Evolutionary conservation across 2,329 filamentous ascomycete species (phyloP).

Genomic region (Pseudocercospora musae): DNA sequence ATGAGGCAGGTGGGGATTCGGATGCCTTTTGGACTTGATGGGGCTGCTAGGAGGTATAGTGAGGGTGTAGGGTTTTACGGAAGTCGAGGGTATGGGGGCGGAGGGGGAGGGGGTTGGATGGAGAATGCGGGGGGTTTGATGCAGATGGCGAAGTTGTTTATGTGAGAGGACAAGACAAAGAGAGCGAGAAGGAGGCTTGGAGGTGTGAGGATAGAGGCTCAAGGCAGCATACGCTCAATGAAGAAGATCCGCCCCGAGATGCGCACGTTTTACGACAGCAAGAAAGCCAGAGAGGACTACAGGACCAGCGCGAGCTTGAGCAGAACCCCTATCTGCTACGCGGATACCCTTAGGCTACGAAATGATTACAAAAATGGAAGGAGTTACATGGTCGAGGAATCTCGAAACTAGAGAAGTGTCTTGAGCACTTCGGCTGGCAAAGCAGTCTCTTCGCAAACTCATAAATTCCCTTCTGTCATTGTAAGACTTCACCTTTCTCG

Average conservation of each 20-base stretch:
- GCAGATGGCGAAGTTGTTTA: constrained; percentile 51
- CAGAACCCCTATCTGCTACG: constrained; percentile 9
- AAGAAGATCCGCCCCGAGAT: too few relatives aligned
- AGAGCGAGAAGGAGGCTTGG: too few relatives aligned
- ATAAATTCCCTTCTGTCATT: background rate
- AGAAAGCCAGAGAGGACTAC: constrained; percentile 10
- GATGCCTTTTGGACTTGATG: constrained; percentile 57
- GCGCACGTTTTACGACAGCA: background rate
- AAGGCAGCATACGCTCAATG: too few relatives aligned
- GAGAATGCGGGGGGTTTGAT: constrained; percentile 49
- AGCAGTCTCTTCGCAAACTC: background rate
- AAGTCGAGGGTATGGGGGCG: constrained; percentile 41
- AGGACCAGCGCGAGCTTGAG: constrained; percentile 12
- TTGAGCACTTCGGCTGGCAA: background rate
- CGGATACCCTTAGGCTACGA: constrained; percentile 15
- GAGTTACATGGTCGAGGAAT: background rate
- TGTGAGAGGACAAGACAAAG: constrained; percentile 41
- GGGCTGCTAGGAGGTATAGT: constrained; percentile 8
- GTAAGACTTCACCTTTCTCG: background rate
- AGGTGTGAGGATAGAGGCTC: too few relatives aligned
- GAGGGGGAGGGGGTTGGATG: constrained; percentile 40
- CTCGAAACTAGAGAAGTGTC: background rate
- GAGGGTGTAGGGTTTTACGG: constrained; percentile 45
- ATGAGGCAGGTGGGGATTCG: constrained; percentile 76
- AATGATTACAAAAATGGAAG: background rate